phyloP scores from a whole-genome alignment of 805 yeast genomes.

The Metschnikowia arizonensis region DNA sequence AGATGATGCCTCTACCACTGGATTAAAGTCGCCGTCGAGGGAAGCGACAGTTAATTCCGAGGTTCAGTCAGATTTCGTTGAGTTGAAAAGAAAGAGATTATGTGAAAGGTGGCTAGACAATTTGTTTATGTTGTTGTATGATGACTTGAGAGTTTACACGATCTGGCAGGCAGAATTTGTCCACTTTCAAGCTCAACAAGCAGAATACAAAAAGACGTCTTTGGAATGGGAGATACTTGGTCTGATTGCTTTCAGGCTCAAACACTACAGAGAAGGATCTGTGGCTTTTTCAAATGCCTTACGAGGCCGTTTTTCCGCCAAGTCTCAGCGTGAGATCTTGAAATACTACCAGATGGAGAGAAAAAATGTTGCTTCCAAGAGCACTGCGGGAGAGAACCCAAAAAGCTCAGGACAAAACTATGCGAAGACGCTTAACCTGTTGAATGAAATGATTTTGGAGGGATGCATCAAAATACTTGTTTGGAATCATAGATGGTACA shows the following conservation, averaged over 20 bases:
- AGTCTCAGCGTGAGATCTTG: constrained; percentile 69
- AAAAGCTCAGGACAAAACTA: constrained; percentile 27
- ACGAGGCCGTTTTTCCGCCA: constrained; percentile 71
- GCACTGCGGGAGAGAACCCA: constrained; percentile 9
- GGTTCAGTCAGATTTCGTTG: constrained; percentile 25
- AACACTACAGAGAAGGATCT: constrained; percentile 83
- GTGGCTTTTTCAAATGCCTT: constrained; percentile 76
- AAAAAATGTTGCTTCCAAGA: constrained; percentile 30
- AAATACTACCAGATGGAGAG: constrained; percentile 57
- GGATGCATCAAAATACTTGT: constrained; percentile 74
- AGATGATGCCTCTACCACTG: constrained; percentile 37
- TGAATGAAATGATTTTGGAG: constrained; percentile 60
- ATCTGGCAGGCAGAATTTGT: constrained; percentile 90
- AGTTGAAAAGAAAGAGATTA: constrained; percentile 58
- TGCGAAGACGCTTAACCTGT: constrained; percentile 36
- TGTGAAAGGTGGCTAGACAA: constrained; percentile 76
- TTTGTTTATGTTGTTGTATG: constrained; percentile 62
- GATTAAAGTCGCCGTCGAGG: constrained; percentile 33
- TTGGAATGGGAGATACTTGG: constrained; percentile 94
- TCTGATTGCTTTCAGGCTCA: constrained; percentile 74
- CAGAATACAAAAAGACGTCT: constrained; percentile 71
- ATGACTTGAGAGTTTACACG: constrained; percentile 76
- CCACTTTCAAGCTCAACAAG: constrained; percentile 84
- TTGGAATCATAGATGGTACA: constrained; percentile 99
- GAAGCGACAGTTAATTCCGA: constrained; percentile 13